phyloP scores from a whole-genome alignment of 306 rosid genomes.

The Cucumis sativus region Cucumber_9930_V3 NC_026656.2:18147501-18148000 shows the following conservation, averaged over 20 bases:
- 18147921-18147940: background rate
- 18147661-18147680: background rate
- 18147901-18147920: background rate
- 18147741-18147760: background rate
- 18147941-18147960: background rate
- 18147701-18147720: background rate
- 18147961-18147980: background rate
- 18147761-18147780: conserved; percentile 3
- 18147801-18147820: background rate
- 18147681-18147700: background rate
- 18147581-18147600: background rate
- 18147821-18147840: background rate
- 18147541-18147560: background rate
- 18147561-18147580: conserved; percentile 3
- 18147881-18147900: background rate
- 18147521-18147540: background rate
- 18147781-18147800: background rate
- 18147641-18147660: background rate
- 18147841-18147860: background rate
- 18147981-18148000: background rate
- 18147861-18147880: background rate
- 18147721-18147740: background rate
- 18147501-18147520: background rate
- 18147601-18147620: background rate
- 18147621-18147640: background rate